Conservation (phyloP, 164 flowering plant species). For the Kalanchoe fedtschenkoi region DNA sequence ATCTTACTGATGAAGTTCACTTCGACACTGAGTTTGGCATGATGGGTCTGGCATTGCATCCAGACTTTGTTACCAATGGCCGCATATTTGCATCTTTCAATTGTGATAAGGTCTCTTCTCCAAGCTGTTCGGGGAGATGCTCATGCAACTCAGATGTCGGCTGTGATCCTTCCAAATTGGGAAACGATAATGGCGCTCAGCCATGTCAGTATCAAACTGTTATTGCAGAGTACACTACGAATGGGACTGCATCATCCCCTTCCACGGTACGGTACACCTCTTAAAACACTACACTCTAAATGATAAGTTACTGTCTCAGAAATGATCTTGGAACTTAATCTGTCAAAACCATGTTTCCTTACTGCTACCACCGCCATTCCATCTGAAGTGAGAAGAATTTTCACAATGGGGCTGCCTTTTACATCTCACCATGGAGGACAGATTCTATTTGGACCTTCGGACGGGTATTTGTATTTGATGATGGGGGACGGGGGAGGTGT, state of each 20-base stretch:
- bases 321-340: no score
- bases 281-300: no score
- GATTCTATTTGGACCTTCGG: slow-evolving; percentile 77
- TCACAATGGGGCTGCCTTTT: slow-evolving; percentile 85
- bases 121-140: slow-evolving; percentile 36
- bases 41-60: slow-evolving; percentile 41
- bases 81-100: slow-evolving; percentile 37
- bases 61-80: slow-evolving; percentile 28
- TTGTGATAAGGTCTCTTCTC: slow-evolving; percentile 24
- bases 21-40: slow-evolving; percentile 22
- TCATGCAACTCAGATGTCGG: slow-evolving; percentile 33
- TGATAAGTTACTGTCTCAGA: no score
- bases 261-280: slow-evolving; percentile 12
- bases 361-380: slow-evolving; percentile 63
- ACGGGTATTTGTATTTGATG: slow-evolving; percentile 76
- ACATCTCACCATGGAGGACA: slow-evolving; percentile 70
- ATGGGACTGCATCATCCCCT: slow-evolving; percentile 16
- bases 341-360: slow-evolving; percentile 8
- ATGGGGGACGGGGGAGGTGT: slow-evolving; percentile 78
- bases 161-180: slow-evolving; percentile 40
- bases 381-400: slow-evolving; percentile 74
- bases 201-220: slow-evolving; percentile 25
- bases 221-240: slow-evolving; percentile 21
- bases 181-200: slow-evolving; percentile 8
- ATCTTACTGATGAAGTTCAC: slow-evolving; percentile 27